Base-by-base conservation (phyloP, 2,329 filamentous ascomycete genomes). In the Fonsecaea erecta region DNA sequence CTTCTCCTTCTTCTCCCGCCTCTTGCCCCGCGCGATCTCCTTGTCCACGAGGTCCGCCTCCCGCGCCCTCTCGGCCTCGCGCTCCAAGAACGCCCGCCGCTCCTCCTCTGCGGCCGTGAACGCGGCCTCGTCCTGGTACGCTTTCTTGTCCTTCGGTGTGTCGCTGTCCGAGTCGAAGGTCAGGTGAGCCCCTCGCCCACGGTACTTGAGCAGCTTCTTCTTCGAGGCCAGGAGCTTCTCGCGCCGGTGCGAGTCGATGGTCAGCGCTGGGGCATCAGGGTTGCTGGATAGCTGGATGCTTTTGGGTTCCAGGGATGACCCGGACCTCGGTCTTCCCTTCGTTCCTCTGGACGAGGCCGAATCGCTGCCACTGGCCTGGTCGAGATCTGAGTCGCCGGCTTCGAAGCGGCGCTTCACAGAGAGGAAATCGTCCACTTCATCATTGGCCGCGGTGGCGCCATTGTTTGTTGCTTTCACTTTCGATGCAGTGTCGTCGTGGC, bases 211-310 rank as follows among this genome's bases (percentile, higher is more conserved):
- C 70, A 97, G 86, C 78, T 96, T 91, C 84, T 97, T 97, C 84
- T 97, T 98, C 21, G 91, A 96, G 74, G 90, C 90, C 70, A 98
- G 86, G n/a, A 97, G 85, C 81, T 97, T 98, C 79, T 97, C 94
- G 71, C 93, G 89, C 26, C 95, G 92, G 77, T 98, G 96, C 12
- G 93, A 97, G 80, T 99, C 95, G 68, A 99, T 88, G 21, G 97
- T 81, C 52, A 97, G 83, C 1, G 91, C 86, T 30, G 90, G 86
- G 52, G 83, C 81, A 67, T 89, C 84, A 43, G 85, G 79, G 55
- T 97, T 83, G 48, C 55, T 51, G 18, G 70, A 70, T 32, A 72
- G 66, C 14, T 66, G 60, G 43, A 73, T 1, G 88, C 83, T 77
- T 88, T 90, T 57, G 80, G 79, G 52, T 77, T 74, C 26, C 70